Evolutionary conservation across 2,329 filamentous ascomycete genomes (phyloP).

Genomic region (Aurifilum marmelostoma): DNA sequence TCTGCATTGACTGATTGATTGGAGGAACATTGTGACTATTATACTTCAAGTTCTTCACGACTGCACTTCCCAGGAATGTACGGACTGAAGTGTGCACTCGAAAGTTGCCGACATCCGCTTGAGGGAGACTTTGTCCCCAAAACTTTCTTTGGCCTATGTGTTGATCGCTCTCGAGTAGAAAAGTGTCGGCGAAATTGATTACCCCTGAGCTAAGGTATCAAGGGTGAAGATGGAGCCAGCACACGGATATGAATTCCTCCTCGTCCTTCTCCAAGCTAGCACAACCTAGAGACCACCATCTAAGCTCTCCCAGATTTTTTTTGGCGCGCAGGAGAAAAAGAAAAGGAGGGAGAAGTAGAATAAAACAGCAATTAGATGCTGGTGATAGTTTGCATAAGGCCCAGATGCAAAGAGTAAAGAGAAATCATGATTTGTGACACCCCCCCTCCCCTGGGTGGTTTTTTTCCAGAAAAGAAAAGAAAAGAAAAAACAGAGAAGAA

Average conservation of each 20-base stretch:
- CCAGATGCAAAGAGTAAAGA: neutral
- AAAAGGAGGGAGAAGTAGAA: no score
- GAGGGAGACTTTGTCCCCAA: neutral
- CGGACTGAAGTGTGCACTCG: no score
- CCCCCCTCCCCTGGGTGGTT: no score
- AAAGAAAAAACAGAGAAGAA: no score
- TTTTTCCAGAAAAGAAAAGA: no score
- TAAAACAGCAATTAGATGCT: neutral
- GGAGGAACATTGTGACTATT: neutral
- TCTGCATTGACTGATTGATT: neutral
- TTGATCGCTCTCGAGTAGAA: neutral
- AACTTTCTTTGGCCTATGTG: neutral
- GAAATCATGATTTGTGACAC: neutral
- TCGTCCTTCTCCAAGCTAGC: neutral
- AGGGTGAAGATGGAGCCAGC: slow-evolving; percentile 13
- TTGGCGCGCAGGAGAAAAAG: no score
- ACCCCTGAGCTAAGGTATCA: slow-evolving; percentile 25
- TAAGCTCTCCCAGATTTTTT: neutral
- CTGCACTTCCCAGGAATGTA: neutral
- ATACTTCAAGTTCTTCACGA: neutral
- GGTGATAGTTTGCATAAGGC: neutral
- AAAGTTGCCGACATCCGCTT: no score
- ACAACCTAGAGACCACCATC: slow-evolving; percentile 1
- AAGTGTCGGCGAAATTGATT: no score
- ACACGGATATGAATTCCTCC: neutral